Percentiles rank a stretch among this genome's conserved stretches.
phyloP scores from a whole-genome alignment of 2,329 filamentous ascomycete genomes.

The Parasarocladium wereldwijsianum region DNA sequence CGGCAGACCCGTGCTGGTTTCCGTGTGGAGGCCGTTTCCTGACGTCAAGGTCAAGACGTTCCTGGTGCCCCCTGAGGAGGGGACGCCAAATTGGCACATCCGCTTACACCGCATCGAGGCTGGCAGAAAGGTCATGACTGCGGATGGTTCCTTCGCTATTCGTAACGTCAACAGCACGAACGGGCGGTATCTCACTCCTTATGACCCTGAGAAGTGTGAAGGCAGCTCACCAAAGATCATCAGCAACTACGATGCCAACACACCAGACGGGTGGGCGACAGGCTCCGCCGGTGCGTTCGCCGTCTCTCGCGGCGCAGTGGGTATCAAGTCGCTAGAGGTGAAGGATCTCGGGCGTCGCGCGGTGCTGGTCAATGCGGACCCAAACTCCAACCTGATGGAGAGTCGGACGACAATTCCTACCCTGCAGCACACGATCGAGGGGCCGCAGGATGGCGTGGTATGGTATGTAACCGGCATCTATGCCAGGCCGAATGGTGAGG shows the following conservation, averaged over 20 bases:
- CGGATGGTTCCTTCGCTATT: slow-evolving; percentile 63
- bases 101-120: slow-evolving; percentile 47
- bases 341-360: slow-evolving; percentile 31
- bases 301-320: slow-evolving; percentile 39
- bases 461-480: slow-evolving; percentile 63
- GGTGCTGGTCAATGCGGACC: slow-evolving; percentile 59
- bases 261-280: slow-evolving; percentile 35
- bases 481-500: slow-evolving; percentile 45
- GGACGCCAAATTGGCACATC: slow-evolving; percentile 54
- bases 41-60: slow-evolving; percentile 54
- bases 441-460: slow-evolving; percentile 37
- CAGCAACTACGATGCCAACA: slow-evolving; percentile 43
- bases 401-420: slow-evolving; percentile 58
- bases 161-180: slow-evolving; percentile 33
- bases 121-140: slow-evolving; percentile 49
- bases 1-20: slow-evolving; percentile 45
- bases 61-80: slow-evolving; percentile 44
- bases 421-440: slow-evolving; percentile 44
- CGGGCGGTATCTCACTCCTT: slow-evolving; percentile 34
- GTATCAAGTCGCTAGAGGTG: slow-evolving; percentile 40
- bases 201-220: slow-evolving; percentile 28
- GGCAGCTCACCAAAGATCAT: slow-evolving; percentile 41
- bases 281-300: slow-evolving; percentile 39
- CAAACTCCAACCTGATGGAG: slow-evolving; percentile 65
- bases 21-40: slow-evolving; percentile 54